These are phyloP conservation scores for Jasminum sambac DNA, from an alignment of 257 asterid genomes.

Conservation along the genomic window DNA sequence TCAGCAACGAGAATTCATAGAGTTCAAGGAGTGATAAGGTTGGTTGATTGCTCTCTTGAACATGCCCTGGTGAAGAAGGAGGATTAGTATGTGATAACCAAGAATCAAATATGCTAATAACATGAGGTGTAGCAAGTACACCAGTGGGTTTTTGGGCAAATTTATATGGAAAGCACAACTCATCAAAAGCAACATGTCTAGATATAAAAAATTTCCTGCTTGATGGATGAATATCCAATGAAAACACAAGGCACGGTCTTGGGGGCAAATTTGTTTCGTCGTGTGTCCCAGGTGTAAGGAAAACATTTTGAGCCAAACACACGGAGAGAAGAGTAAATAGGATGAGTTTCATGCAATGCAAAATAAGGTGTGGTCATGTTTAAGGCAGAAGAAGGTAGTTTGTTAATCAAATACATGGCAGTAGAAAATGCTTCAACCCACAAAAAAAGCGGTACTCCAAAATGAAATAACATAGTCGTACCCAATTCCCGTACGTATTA, in stretches of 20 bases:
- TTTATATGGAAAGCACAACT: not conserved
- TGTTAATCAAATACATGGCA: not conserved
- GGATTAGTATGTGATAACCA: not conserved
- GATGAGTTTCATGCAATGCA: not conserved
- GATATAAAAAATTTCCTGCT: constrained; percentile 2
- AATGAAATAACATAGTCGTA: constrained; percentile 8
- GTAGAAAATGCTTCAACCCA: constrained; percentile 10
- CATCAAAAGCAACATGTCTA: constrained; percentile 9
- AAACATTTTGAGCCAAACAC: constrained; percentile 6
- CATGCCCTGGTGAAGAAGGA: too few relatives aligned
- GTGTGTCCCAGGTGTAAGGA: not conserved
- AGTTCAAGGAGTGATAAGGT: too few relatives aligned
- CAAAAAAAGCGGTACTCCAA: not conserved
- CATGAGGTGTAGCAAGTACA: not conserved
- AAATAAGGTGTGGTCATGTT: not conserved
- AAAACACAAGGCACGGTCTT: not conserved
- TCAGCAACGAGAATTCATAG: too few relatives aligned
- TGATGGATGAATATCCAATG: constrained; percentile 1
- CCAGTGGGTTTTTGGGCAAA: too few relatives aligned
- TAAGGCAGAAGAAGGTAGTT: not conserved
- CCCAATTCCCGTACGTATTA: constrained; percentile 4
- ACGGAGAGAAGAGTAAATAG: not conserved
- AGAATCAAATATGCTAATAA: not conserved
- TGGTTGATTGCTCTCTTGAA: too few relatives aligned
- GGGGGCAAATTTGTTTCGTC: too few relatives aligned